phyloP scores from a whole-genome alignment of 495 filamentous ascomycete genomes.

The Podospora tetraspora region DNA sequence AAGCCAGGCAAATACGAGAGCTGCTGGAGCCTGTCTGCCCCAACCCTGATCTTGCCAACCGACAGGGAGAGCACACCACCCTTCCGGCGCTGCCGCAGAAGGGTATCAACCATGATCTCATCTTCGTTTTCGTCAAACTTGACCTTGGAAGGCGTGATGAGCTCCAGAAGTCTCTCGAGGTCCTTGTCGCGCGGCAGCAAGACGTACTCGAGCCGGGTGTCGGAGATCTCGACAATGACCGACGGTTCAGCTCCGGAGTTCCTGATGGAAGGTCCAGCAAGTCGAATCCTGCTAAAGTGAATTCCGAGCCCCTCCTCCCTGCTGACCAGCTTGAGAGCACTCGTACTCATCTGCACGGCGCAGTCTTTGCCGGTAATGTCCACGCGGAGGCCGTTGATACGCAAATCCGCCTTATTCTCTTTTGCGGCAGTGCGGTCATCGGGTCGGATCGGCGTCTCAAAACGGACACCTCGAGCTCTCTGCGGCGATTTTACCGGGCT shows the following conservation, averaged over 20 bases:
- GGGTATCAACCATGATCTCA: slow-evolving; percentile 89
- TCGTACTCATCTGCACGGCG: slow-evolving; percentile 66
- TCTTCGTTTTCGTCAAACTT: slow-evolving; percentile 82
- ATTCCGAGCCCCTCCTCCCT: slow-evolving; percentile 63
- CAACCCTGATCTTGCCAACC: slow-evolving; percentile 54
- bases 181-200: slow-evolving; percentile 70
- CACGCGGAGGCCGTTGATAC: slow-evolving; percentile 69
- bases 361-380: slow-evolving; percentile 72
- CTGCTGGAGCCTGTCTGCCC: slow-evolving; percentile 53
- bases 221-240: slow-evolving; percentile 47
- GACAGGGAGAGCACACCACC: slow-evolving; percentile 75
- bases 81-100: slow-evolving; percentile 83
- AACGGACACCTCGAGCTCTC: slow-evolving; percentile 63
- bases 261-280: slow-evolving; percentile 62
- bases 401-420: slow-evolving; percentile 65
- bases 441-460: slow-evolving; percentile 53
- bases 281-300: slow-evolving; percentile 66
- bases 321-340: slow-evolving; percentile 70
- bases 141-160: slow-evolving; percentile 87
- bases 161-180: slow-evolving; percentile 70
- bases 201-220: slow-evolving; percentile 70
- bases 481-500: slow-evolving; percentile 32
- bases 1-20: slow-evolving; percentile 62
- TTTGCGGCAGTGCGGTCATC: slow-evolving; percentile 41
- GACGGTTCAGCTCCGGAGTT: slow-evolving; percentile 46